phyloP scores from a whole-genome alignment of 2,329 filamentous ascomycete genomes.

The Pezicula carpinea region DNA sequence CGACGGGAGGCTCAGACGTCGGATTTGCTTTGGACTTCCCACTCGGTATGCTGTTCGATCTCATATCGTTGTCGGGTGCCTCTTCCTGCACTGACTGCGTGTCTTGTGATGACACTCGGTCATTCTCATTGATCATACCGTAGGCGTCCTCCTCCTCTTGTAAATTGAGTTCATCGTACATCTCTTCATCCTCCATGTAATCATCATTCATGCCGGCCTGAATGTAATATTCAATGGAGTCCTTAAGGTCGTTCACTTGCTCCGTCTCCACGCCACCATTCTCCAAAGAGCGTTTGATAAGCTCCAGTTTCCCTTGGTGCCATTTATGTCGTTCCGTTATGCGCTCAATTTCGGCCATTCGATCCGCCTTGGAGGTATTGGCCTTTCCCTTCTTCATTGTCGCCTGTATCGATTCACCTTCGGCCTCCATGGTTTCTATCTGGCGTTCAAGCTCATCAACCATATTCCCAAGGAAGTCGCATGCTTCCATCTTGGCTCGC shows the following conservation, averaged over 20 bases:
- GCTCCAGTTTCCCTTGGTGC: constrained; percentile 89
- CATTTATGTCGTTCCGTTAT: constrained; percentile 92
- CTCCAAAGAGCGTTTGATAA: constrained; percentile 83
- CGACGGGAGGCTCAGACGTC: constrained; percentile 51
- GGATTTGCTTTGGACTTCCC: constrained; percentile 48
- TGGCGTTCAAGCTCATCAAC: constrained; percentile 92
- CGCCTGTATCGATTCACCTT: constrained; percentile 79
- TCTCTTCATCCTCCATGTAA: constrained; percentile 87
- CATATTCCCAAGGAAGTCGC: constrained; percentile 80
- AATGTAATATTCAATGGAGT: constrained; percentile 93
- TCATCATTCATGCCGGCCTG: constrained; percentile 84
- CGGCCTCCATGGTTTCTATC: constrained; percentile 88
- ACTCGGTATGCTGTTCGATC: constrained; percentile 38
- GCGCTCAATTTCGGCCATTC: constrained; percentile 79
- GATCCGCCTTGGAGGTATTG: constrained; percentile 75
- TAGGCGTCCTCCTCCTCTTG: constrained; percentile 88
- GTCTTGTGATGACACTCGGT: constrained; percentile 92
- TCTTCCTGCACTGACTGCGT: constrained; percentile 90
- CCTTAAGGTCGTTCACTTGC: constrained; percentile 82
- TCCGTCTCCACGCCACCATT: constrained; percentile 88
- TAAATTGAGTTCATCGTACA: constrained; percentile 92
- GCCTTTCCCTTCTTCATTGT: constrained; percentile 95
- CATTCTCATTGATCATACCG: constrained; percentile 74
- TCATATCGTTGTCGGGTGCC: constrained; percentile 53
- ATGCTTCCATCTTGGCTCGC: constrained; percentile 84